Base-by-base conservation (phyloP, 345 rosid genomes). In the Mangifera indica region DNA sequence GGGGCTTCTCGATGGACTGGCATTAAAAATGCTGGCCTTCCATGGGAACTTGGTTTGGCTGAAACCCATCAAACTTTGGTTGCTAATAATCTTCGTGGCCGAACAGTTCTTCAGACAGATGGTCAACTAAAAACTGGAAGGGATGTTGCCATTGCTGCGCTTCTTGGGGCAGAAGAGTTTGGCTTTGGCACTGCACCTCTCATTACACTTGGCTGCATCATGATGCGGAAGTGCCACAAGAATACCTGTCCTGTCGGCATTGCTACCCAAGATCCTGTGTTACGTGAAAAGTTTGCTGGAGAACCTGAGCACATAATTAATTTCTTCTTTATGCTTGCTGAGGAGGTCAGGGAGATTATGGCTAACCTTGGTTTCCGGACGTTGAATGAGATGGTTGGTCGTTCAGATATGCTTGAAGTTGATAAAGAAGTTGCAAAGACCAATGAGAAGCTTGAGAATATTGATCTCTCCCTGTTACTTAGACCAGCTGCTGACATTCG, bases 1-100 rank as follows among this genome's bases (percentile, higher is more conserved):
- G 99, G 99, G 63, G 99, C 99, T 48, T 91, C 99, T 73, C 82
- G 99, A 24, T 96, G 99, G 99, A 96, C 99, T 8, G 99, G 99
- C 75, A 96, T 96, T 10, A 96, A 96, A 84, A 93, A 85, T 70
- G 98, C 99, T 64, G 99, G 99, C 60, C 97, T 96, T 24, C 99
- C 99, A 4, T 96, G 99, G 99, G 99, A 96, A 68, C 88, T 96
- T 63, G 99, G 99, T 80, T 85, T 96, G 80, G 98, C 97, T 21
- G 99, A 96, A 86, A 96, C 99, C 22, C 99, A 96, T 69, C 99
- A 96, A 82, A 96, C 99, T 51, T 90, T 96, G 53, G 99, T 96
- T 65, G 98, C 99, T 7, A 96, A 96, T 83, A 89, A 96, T 84
- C 97, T 96, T 37, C 99, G 99, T 74, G 99, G 99, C 61, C 93